Evolutionary conservation across 2,329 filamentous ascomycete species (phyloP), one percentile per base, ranked within the genome.

Genomic region (Clarireedia paspali): DNA sequence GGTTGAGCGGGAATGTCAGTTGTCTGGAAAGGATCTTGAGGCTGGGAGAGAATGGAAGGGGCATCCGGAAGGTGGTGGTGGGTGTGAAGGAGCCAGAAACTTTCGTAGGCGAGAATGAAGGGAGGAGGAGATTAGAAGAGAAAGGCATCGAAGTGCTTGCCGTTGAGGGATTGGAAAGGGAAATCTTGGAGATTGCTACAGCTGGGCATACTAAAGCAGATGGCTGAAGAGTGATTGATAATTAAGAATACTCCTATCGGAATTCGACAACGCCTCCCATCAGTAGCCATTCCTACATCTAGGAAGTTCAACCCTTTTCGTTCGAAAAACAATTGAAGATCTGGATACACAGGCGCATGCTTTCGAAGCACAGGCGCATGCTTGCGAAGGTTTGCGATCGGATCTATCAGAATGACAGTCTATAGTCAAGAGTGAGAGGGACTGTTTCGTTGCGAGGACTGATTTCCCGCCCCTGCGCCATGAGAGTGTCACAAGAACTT

Each of bases 71-170:
- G 47, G 90, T 99, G 4, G 95, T 92, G 63, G 84, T 95, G 27
- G 94, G 94, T 0, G 88, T 96, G 0, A 79, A 85, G 63, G 94
- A 99, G 73, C 94, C 94, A 0, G 87, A 88, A 65, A 96, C 83
- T 34, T 99, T 97, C 72, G 89, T 97, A 17, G 84, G 83, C 5
- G 79, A 87, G 58, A 97, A 95, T 62, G 80, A 85, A 57, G 91
- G 91, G 6, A 83, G 84, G 64, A 74, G 72, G 63, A 85, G 81
- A 68, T 74, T 99, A 55, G 79, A 85, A 63, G 80, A 81, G 47
- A 84, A 83, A 4, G 91, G 90, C 0, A 81, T 99, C 51, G 72
- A 82, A 46, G 89, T 92, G 60, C 73, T 88, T 44, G 82, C 87
- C 69, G 80, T 96, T 3, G 64, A 75, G 17, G 92, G 91, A 0